Percentiles rank a stretch among this genome's conserved stretches.
Conservation (phyloP, 2,329 filamentous ascomycete genomes). For the Hypoxylon sp. region DNA sequence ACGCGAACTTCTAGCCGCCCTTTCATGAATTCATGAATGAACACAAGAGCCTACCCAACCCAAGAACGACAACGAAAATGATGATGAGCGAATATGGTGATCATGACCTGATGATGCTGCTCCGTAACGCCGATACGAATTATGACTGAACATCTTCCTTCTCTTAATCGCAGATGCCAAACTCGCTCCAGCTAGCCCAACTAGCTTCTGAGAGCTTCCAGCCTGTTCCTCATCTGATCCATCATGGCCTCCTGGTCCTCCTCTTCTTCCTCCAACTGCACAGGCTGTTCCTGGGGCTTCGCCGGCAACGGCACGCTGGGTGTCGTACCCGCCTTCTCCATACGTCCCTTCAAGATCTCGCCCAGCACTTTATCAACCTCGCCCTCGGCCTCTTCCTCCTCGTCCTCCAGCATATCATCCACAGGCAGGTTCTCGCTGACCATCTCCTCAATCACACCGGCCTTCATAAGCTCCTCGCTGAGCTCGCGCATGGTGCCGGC, state of each 20-base stretch:
- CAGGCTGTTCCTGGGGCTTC: slow-evolving; percentile 67
- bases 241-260: slow-evolving; percentile 91
- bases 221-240: slow-evolving; percentile 91
- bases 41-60: slow-evolving; percentile 28
- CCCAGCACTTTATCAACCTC: slow-evolving; percentile 95
- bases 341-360: slow-evolving; percentile 88
- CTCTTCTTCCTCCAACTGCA: slow-evolving; percentile 77
- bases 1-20: slow-evolving; percentile 9
- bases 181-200: not conserved
- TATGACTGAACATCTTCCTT: slow-evolving; percentile 15
- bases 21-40: slow-evolving; percentile 9
- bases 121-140: slow-evolving; percentile 41
- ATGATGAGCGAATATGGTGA: slow-evolving; percentile 19
- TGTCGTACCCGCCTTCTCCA: slow-evolving; percentile 74
- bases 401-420: slow-evolving; percentile 78
- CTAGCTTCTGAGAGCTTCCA: slow-evolving; percentile 92
- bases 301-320: slow-evolving; percentile 67
- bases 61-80: slow-evolving; percentile 5
- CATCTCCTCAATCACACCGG: slow-evolving; percentile 98
- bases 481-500: slow-evolving; percentile 91
- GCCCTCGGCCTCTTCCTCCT: slow-evolving; percentile 79
- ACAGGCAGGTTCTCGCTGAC: slow-evolving; percentile 87
- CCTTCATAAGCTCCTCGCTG: slow-evolving; percentile 89
- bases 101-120: slow-evolving; percentile 33
- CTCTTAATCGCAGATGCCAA: not conserved